phyloP scores from a whole-genome alignment of 2,329 filamentous ascomycete species.

The Cladosporium sp. region DNA sequence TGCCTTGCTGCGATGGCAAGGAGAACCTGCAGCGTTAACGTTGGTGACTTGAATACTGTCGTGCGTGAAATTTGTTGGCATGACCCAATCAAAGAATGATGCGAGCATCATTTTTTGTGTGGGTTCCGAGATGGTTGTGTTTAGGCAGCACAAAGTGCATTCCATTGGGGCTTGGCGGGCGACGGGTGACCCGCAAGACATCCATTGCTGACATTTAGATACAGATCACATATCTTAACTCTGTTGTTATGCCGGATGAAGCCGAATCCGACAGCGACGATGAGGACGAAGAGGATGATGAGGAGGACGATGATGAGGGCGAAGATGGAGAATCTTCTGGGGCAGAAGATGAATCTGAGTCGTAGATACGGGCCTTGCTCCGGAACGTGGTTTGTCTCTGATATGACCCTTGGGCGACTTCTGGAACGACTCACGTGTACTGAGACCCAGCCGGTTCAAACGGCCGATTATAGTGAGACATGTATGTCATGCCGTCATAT shows the following conservation, averaged over 20 bases:
- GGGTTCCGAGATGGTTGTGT: neutral
- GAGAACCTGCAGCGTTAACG: neutral
- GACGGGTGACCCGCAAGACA: neutral
- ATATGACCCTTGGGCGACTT: neutral
- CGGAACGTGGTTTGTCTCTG: neutral
- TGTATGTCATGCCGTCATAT: neutral
- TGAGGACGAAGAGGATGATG: slow-evolving; percentile 30
- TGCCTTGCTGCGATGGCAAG: neutral
- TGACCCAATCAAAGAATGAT: neutral
- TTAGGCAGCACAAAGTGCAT: neutral
- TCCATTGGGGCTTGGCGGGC: neutral
- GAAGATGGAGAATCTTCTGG: slow-evolving; percentile 22
- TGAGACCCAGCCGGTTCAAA: neutral
- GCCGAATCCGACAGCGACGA: slow-evolving; percentile 31
- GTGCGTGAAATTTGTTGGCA: neutral
- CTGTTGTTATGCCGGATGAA: slow-evolving; percentile 52
- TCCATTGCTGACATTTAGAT: neutral
- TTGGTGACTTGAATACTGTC: neutral
- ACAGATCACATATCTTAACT: slow-evolving; percentile 53
- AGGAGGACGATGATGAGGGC: slow-evolving; percentile 21
- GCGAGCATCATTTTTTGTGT: neutral
- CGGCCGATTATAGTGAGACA: slow-evolving; percentile 15
- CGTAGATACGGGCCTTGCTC: neutral
- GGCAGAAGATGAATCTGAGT: slow-evolving; percentile 10
- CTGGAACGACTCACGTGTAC: slow-evolving; percentile 10